Base-by-base conservation (phyloP, 495 filamentous ascomycete species). In the Trichodelitschia bisporula region DNA sequence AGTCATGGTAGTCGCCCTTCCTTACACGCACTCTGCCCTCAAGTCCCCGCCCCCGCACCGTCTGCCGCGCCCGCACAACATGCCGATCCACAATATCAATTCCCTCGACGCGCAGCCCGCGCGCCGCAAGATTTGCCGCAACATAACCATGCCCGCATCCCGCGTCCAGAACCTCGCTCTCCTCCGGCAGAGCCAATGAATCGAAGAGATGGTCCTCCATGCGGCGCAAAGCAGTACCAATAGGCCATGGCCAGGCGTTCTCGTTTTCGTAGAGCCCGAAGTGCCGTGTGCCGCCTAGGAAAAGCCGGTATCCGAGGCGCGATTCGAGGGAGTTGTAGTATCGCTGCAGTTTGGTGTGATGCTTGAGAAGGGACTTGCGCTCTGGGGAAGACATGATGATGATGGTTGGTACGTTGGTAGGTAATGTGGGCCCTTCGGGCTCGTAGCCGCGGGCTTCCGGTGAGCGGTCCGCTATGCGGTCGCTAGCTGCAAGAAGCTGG, bases 11-110 rank as follows among this genome's bases (percentile, higher is more conserved):
- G 42, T 68, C 58, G 36, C 51, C 57, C 33, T 46, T 48, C 9
- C 43, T 41, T 9, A 58, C 54, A 1, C 42, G 39, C 9, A 67
- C 34, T 16, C 35, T 28, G 17, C 42, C 40, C 16, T 55, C 40
- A 1, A 67, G 41, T 15, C 48, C 42, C n/a, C 39, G 30, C 5
- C 37, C 38, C 13, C 48, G 41, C 16, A 61, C 38, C 42, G 60
- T 59, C 14, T 48, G 43, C 15, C 36, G 29, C 9, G 62, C 62
- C 30, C 55, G 48, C 10, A 28, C 33, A 24, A 66, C 38, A 35
- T 66, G 62, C 40, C 54, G 48, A 15, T 54, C 45, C 13, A 63
- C 43, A n/a, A 65, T 33, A 45, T 70, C 62, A 31, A 69, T 58
- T 12, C 43, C 59, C 9, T 51, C 41, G 10, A 67, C 40, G 15